phyloP scores from a whole-genome alignment of 306 rosid species.

The Morella rubra region DNA sequence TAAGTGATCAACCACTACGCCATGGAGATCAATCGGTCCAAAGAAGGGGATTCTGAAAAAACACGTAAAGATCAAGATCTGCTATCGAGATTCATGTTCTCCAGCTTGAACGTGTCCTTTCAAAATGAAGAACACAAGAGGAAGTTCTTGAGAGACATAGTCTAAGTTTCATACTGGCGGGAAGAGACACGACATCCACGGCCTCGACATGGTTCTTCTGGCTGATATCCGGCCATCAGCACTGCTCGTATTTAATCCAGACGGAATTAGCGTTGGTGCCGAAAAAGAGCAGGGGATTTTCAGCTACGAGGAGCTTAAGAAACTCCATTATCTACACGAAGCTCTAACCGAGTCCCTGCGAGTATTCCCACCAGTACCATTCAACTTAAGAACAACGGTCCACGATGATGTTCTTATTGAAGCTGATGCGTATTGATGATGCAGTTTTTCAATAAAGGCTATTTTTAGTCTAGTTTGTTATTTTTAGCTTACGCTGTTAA shows the following conservation, averaged over 20 bases:
- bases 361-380: conserved; percentile 27
- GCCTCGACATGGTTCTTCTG: conserved; percentile 92
- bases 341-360: conserved; percentile 27
- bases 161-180: conserved; percentile 81
- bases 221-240: conserved; percentile 40
- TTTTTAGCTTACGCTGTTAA: no score
- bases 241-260: background rate
- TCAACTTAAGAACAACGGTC: conserved; percentile 18
- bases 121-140: conserved; percentile 25
- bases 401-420: conserved; percentile 32
- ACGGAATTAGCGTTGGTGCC: background rate
- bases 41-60: no score
- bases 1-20: no score
- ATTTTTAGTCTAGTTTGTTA: no score
- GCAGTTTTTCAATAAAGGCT: no score
- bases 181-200: conserved; percentile 76
- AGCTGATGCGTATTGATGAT: no score
- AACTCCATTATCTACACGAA: conserved; percentile 24
- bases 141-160: conserved; percentile 66
- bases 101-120: conserved; percentile 35
- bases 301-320: conserved; percentile 20
- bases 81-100: conserved; percentile 40
- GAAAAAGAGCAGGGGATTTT: background rate
- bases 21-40: no score
- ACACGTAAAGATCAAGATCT: conserved; percentile 31